Percentiles rank a stretch among this genome's conserved stretches.
These are phyloP conservation scores for Sclerotiophoma versabilis DNA, from an alignment of 2,329 filamentous ascomycete genomes.

Conservation along the genomic window DNA sequence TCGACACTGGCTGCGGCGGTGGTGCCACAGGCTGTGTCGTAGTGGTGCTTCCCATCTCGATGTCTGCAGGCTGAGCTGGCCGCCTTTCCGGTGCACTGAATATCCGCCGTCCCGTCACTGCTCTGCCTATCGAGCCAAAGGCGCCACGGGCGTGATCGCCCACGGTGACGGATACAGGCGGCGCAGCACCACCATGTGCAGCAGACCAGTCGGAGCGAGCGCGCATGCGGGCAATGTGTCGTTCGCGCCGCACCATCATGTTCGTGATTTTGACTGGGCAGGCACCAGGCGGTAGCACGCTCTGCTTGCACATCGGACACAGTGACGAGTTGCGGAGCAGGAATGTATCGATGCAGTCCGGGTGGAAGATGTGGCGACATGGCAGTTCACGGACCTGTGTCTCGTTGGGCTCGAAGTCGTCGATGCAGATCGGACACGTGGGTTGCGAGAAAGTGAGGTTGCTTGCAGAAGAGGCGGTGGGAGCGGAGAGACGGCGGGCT, in stretches of 20 bases:
- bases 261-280: conserved; percentile 68
- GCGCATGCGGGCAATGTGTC: conserved; percentile 68
- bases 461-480: conserved; percentile 19
- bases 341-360: conserved; percentile 88
- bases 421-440: conserved; percentile 88
- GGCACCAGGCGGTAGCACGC: conserved; percentile 73
- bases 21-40: background rate
- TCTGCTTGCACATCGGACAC: conserved; percentile 89
- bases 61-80: conserved; percentile 31
- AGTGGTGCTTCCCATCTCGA: conserved; percentile 37
- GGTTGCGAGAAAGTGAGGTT: conserved; percentile 65
- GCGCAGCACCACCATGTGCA: background rate
- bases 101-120: conserved; percentile 35
- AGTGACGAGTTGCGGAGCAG: conserved; percentile 79
- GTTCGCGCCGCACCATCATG: conserved; percentile 82
- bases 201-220: conserved; percentile 49
- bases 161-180: background rate
- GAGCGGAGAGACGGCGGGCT: conserved; percentile 31
- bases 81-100: conserved; percentile 40
- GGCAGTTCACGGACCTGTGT: conserved; percentile 84
- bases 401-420: conserved; percentile 73
- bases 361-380: conserved; percentile 93
- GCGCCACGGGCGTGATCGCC: conserved; percentile 6
- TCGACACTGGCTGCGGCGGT: background rate
- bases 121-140: conserved; percentile 35